Base-by-base conservation (phyloP, 2,329 filamentous ascomycete species). In the Lithohypha guttulata region DNA sequence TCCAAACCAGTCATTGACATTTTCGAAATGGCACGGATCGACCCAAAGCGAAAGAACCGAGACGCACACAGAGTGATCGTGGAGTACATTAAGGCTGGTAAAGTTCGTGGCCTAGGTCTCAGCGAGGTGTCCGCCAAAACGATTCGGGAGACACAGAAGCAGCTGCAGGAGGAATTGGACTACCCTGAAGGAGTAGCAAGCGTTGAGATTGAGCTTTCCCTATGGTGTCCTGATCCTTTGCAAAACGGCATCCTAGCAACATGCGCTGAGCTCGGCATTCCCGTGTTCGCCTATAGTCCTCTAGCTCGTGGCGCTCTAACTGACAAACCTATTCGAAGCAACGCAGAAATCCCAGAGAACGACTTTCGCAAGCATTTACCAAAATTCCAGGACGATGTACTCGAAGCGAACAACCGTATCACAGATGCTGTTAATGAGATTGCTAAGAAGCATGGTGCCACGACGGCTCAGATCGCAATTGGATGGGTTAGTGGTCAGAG, bases 131-230 rank as follows among this genome's bases (percentile, higher is more conserved):
- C 61, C 43, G 63, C 61, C n/a, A 57, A 60, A 33, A 67, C 63
- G 1, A 64, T 68, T 45, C 58, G 60, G 38, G 49, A 59, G 42
- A 61, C 63, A 50, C 41, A 38, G 6, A 39, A 39, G 27, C 14
- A 21, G 15, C 20, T 30, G 23, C 22, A 29, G 27, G 35, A 31
- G 27, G 35, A 31, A 13, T 21, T 39, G 10, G 35, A 23, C 13
- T 11, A 28, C 13, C 14, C 11, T 7, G 14, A n/a, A 8, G 25
- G 25, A 4, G 69, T 79, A 34, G 63, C 64, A 1, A 68, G 69
- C 2, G 73, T 79, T 6, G 76, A 80, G 51, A 68, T 76, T 17
- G 75, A 79, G 52, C 62, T 78, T 41, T 72, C 67, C 11, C 59
- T 77, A 2, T 79, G 67, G 62, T 60, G 61, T 4, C 73, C 70